Base-by-base conservation (phyloP, 2,329 filamentous ascomycete genomes). In the Diaporthe batatas region DNA sequence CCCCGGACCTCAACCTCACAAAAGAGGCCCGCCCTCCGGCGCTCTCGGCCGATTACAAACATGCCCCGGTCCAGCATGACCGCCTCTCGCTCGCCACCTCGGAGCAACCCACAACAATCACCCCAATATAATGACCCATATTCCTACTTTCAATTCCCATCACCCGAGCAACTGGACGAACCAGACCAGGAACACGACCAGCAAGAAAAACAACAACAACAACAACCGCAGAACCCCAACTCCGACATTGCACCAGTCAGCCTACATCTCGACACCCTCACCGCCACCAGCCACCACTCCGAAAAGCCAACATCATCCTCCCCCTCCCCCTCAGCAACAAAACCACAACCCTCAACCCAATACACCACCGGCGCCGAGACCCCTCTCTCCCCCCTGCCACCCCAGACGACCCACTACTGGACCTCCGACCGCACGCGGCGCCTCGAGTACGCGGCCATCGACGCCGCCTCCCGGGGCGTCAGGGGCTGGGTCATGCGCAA, bases 401-500 rank as follows among this genome's bases (percentile, higher is more conserved):
- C 88, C 5, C 86, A 87, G 76, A 91, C 90, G 3, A 89, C 88
- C 1, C 89, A 91, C 78, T 92, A 92, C 81, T 92, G 90, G 90
- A 92, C 90, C 1, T 91, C 89, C 77, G 89, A 91, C 78, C 85
- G 84, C 69, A 91, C 90, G 0, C 85, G 90, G 4, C 84, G 89
- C 14, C 84, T 91, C 4, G 90, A 92, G 81, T 92, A 92, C 76
- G 90, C 90, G 0, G 90, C 90, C 71, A 92, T 92, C 53, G 90
- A 92, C 65, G 89, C 90, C 0, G 89, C 90, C 2, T 87, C 86
- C 47, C 84, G 85, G 1, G 90, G 90, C 6, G 83, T 92, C 39
- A 86, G 86, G 75, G 90, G 90, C 16, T 92, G 90, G 87, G 77
- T 91, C 44, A 83, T 87, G 78, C 84, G 86, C 55, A 84, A 88